phyloP scores from a whole-genome alignment of 441 rosid genomes.

The Viola pubescens region DNA sequence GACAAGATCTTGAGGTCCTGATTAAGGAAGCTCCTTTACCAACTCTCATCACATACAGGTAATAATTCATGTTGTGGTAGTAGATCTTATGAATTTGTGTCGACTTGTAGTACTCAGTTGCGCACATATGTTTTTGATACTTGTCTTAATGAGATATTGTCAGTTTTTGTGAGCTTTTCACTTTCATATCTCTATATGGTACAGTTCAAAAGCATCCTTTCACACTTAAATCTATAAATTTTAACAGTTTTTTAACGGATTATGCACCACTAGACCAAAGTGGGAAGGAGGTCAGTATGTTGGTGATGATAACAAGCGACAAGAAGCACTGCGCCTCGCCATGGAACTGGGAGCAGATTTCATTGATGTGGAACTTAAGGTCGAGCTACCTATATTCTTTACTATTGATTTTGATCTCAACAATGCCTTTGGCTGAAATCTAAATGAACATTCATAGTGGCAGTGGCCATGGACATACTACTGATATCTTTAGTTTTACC shows the following conservation, averaged over 20 bases:
- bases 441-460: not conserved
- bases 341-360: slow-evolving; percentile 87
- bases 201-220: not conserved
- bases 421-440: not conserved
- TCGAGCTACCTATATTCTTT: slow-evolving; percentile 16
- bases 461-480: not conserved
- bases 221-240: not conserved
- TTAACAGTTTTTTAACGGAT: slow-evolving; percentile 6
- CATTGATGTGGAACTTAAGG: slow-evolving; percentile 90
- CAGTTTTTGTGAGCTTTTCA: not conserved
- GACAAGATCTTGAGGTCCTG: slow-evolving; percentile 38
- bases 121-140: not conserved
- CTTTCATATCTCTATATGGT: not conserved
- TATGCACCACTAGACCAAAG: slow-evolving; percentile 42
- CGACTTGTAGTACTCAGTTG: not conserved
- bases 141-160: not conserved
- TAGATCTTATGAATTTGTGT: not conserved
- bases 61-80: not conserved
- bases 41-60: slow-evolving; percentile 72
- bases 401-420: too few relatives aligned
- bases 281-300: slow-evolving; percentile 92
- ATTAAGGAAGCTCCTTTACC: slow-evolving; percentile 55
- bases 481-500: slow-evolving; percentile 7
- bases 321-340: slow-evolving; percentile 61
- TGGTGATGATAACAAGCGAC: slow-evolving; percentile 57